Conservation (phyloP, 805 yeast species). For the Wickerhamiella bombiphila region DNA sequence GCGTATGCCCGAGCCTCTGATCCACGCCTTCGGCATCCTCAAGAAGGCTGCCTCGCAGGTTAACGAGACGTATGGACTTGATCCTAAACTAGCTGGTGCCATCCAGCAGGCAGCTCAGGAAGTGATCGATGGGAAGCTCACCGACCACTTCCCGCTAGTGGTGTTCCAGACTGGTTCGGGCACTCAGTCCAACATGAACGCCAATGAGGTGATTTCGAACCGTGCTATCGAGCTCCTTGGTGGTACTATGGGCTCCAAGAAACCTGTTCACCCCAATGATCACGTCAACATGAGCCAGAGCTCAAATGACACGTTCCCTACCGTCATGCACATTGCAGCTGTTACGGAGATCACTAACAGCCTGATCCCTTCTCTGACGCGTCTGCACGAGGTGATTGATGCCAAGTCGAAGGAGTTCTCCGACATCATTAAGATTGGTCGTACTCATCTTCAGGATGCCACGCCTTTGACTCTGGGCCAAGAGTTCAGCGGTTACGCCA, state of each 20-base stretch:
- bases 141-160: conserved; percentile 92
- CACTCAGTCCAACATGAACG: conserved; percentile 97
- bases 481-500: conserved; percentile 93
- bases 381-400: conserved; percentile 63
- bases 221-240: conserved; percentile 95
- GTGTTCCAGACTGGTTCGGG: conserved; percentile 99
- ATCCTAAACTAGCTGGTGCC: conserved; percentile 68
- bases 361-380: conserved; percentile 66
- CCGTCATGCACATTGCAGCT: conserved; percentile 99
- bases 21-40: conserved; percentile 82
- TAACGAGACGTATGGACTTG: conserved; percentile 72
- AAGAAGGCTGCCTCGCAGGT: conserved; percentile 92
- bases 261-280: conserved; percentile 95
- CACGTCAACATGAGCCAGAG: conserved; percentile 97
- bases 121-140: conserved; percentile 80
- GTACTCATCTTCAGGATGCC: conserved; percentile 98
- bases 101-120: conserved; percentile 92
- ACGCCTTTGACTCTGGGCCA: conserved; percentile 96
- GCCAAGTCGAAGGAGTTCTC: conserved; percentile 70
- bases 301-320: conserved; percentile 98
- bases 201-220: conserved; percentile 96
- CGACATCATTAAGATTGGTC: conserved; percentile 91
- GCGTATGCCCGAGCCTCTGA: conserved; percentile 79
- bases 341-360: conserved; percentile 68
- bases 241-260: conserved; percentile 81